Percentiles rank a stretch among this genome's conserved stretches.
Conservation (phyloP, 1,139 yeast species). For the Suzukiozyma palmioleophila region DNA sequence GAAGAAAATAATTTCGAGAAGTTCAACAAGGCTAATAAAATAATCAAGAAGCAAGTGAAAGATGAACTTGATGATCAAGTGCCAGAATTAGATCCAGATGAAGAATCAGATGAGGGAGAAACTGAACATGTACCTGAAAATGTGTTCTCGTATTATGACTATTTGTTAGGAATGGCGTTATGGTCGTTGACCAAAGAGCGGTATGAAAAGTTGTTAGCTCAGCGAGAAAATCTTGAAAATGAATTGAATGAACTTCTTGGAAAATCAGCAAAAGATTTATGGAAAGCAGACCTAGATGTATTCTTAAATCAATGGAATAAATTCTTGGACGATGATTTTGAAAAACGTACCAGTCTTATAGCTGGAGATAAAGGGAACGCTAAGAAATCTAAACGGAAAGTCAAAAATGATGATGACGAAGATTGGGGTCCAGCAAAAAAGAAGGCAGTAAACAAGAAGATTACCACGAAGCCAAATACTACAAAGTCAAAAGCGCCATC, state of each 20-base stretch:
- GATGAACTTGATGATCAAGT: conserved; percentile 18
- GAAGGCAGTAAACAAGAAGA: conserved; percentile 6
- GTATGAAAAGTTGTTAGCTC: conserved; percentile 72
- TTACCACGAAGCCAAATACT: conserved; percentile 8
- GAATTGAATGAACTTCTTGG: conserved; percentile 67
- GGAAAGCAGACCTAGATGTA: conserved; percentile 78
- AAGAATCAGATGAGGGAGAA: conserved; percentile 32
- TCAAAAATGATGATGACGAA: conserved; percentile 15
- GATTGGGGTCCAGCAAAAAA: conserved; percentile 13
- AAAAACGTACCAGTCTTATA: conserved; percentile 27
- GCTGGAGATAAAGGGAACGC: conserved; percentile 21
- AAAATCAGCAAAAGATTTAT: conserved; percentile 78
- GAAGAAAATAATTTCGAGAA: conserved; percentile 66
- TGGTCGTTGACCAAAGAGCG: conserved; percentile 92
- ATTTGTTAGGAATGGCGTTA: conserved; percentile 80
- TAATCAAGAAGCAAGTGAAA: conserved; percentile 22
- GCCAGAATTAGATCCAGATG: conserved; percentile 17
- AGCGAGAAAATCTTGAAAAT: conserved; percentile 65
- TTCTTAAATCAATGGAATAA: conserved; percentile 65
- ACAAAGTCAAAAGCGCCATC: conserved; percentile 11
- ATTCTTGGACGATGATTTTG: conserved; percentile 41
- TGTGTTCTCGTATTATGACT: conserved; percentile 60
- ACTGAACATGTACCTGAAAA: conserved; percentile 36
- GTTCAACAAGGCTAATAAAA: conserved; percentile 66
- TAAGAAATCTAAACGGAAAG: conserved; percentile 22